Evolutionary conservation across 768 basidiomycete species (phyloP), one percentile per base, ranked within the genome.

Genomic region (Rhizopogon vinicolor): DNA sequence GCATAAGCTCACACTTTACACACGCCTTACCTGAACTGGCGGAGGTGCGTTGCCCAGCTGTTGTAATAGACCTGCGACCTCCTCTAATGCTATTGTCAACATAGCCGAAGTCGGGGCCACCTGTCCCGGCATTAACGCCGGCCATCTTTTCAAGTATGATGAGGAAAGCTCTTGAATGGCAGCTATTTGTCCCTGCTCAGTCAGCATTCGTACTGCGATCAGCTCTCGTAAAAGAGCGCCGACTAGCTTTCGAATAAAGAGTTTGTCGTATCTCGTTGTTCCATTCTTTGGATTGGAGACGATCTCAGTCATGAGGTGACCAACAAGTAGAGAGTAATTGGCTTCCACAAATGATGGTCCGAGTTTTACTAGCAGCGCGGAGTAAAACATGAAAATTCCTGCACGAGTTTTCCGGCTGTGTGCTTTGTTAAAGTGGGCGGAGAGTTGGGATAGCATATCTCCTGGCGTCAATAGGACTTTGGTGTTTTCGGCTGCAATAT

Each of bases 21-120:
- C 41, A 22, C 22, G 48, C 61, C 74, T 53, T 58, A 85, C 89
- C 78, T 93, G 91, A 3, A 97, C 89, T 3, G 88, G 87, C 50
- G 89, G 84, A 3, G 94, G 93, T 0, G 94, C 90, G 68, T 93
- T 97, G 0, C 96, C 96, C 28, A 98, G 80, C 61, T 93, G 91
- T 55, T 89, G 87, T 14, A 98, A 70, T 16, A 98, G 72, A 1
- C 89, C 91, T 0, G 92, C 87, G 19, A 93, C 85, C 68, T 98
- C 95, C 52, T 86, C 78, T 19, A 98, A 74, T 6, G 84, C 86
- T 31, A 95, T 78, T 2, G 85, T 80, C 6, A 98, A 75, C 1
- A 90, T 82, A 1, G 82, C 66, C 6, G 89, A 79, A 37, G 72
- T 75, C 0, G 93, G 91, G 0, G 87, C 81, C 18, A 74, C 74